Evolutionary conservation across 2,329 filamentous ascomycete species (phyloP).

Genomic region (Pseudocercospora cruenta): DNA sequence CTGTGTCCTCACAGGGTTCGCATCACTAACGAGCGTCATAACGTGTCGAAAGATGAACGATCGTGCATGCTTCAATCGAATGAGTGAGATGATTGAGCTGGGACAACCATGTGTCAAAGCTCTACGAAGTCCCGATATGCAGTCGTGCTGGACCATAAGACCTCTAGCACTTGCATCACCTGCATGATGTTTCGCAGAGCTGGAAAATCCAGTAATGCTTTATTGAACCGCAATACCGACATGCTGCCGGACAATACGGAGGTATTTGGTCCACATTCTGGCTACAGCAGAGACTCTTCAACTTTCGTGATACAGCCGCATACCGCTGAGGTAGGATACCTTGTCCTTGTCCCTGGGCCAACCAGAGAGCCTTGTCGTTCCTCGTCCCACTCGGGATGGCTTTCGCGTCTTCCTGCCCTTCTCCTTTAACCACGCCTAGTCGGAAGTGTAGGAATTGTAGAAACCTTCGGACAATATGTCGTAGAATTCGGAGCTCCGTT

Average conservation of each 20-base stretch:
- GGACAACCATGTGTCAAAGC: too few relatives aligned
- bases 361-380: too few relatives aligned
- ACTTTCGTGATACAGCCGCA: neutral
- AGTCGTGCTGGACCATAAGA: too few relatives aligned
- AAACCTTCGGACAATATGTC: neutral
- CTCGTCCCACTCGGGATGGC: too few relatives aligned
- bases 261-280: neutral
- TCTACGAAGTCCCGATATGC: too few relatives aligned
- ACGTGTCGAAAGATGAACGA: neutral
- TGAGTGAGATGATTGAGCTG: too few relatives aligned
- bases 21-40: constrained; percentile 20
- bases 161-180: neutral
- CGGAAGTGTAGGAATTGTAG: neutral
- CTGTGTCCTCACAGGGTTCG: constrained; percentile 6
- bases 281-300: neutral
- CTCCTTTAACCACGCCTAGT: neutral
- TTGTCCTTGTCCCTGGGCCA: neutral
- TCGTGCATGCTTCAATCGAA: too few relatives aligned
- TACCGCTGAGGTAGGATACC: neutral
- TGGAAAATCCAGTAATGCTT: neutral
- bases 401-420: too few relatives aligned
- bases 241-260: neutral
- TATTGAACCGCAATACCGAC: neutral
- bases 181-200: neutral
- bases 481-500: neutral